phyloP scores from a whole-genome alignment of 768 basidiomycete genomes.

The Porphyrellus cyaneotinctus region DNA sequence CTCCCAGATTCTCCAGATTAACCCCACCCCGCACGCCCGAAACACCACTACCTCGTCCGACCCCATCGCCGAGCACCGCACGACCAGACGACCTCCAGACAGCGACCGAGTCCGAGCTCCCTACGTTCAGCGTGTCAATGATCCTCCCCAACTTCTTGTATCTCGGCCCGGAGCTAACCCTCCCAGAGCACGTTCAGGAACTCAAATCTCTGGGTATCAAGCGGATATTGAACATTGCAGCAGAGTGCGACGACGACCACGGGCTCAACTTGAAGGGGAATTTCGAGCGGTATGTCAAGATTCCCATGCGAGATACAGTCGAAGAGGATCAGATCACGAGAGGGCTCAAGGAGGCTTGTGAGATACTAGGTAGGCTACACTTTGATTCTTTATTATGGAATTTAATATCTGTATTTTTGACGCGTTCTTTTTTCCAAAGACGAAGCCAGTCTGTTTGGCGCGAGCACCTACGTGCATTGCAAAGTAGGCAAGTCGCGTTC shows the following conservation, averaged over 20 bases:
- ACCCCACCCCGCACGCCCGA: conserved; percentile 38
- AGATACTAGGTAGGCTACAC: conserved; percentile 69
- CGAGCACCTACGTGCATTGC: conserved; percentile 93
- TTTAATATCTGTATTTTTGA: neutral
- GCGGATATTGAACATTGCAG: conserved; percentile 87
- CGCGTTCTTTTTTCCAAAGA: conserved; percentile 43
- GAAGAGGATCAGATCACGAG: conserved; percentile 86
- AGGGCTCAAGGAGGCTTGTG: conserved; percentile 81
- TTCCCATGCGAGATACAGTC: conserved; percentile 93
- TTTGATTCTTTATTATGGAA: neutral
- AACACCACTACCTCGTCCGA: conserved; percentile 29
- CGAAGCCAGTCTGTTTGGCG: conserved; percentile 84
- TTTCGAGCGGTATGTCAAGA: conserved; percentile 82
- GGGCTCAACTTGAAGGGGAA: conserved; percentile 60
- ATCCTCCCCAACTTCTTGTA: conserved; percentile 90
- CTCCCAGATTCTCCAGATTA: conserved; percentile 21
- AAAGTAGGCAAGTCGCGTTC: conserved; percentile 94
- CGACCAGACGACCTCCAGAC: conserved; percentile 45
- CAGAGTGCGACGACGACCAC: conserved; percentile 84
- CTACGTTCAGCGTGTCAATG: conserved; percentile 77
- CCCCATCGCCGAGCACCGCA: conserved; percentile 58
- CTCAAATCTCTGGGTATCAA: conserved; percentile 74
- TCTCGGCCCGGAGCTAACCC: conserved; percentile 83
- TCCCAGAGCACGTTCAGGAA: conserved; percentile 69
- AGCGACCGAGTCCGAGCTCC: conserved; percentile 44